Percentiles rank a stretch among this genome's conserved stretches.
phyloP scores from a whole-genome alignment of 805 yeast species.

The Monosporozyma yasuniensis region DNA sequence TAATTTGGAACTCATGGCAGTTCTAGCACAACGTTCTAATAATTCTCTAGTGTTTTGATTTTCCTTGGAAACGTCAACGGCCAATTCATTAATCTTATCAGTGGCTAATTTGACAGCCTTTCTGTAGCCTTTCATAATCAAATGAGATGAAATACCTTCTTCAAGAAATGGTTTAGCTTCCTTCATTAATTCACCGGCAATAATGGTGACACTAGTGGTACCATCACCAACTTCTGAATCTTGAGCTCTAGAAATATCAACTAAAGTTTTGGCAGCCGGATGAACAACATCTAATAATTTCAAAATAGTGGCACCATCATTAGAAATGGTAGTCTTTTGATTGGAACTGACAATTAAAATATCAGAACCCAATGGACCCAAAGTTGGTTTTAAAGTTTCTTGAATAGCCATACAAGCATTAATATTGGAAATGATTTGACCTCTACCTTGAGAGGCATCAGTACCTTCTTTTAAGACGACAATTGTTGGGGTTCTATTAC shows the following conservation, averaged over 20 bases:
- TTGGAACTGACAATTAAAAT: slow-evolving; percentile 75
- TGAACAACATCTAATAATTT: slow-evolving; percentile 90
- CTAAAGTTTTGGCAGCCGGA: slow-evolving; percentile 95
- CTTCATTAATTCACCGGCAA: slow-evolving; percentile 90
- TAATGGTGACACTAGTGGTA: slow-evolving; percentile 87
- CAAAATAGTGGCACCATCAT: slow-evolving; percentile 96
- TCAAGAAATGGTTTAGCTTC: slow-evolving; percentile 87
- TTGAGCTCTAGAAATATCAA: slow-evolving; percentile 89
- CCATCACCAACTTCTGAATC: slow-evolving; percentile 99
- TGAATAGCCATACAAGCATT: slow-evolving; percentile 97
- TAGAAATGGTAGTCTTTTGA: slow-evolving; percentile 89
- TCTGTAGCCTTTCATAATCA: slow-evolving; percentile 80
- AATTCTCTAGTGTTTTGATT: slow-evolving; percentile 54
- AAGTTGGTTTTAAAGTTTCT: slow-evolving; percentile 87
- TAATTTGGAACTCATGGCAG: slow-evolving; percentile 95
- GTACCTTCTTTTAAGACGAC: slow-evolving; percentile 98
- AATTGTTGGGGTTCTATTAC: slow-evolving; percentile 94
- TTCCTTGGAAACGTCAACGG: slow-evolving; percentile 54
- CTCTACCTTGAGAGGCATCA: slow-evolving; percentile 92
- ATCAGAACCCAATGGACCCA: slow-evolving; percentile 97
- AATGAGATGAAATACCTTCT: slow-evolving; percentile 90
- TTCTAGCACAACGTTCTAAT: slow-evolving; percentile 85
- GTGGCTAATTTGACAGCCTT: slow-evolving; percentile 74
- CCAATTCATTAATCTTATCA: slow-evolving; percentile 59
- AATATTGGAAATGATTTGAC: slow-evolving; percentile 89